Evolutionary conservation across 805 yeast species (phyloP).

Genomic region (Lipomyces yamadae): DNA sequence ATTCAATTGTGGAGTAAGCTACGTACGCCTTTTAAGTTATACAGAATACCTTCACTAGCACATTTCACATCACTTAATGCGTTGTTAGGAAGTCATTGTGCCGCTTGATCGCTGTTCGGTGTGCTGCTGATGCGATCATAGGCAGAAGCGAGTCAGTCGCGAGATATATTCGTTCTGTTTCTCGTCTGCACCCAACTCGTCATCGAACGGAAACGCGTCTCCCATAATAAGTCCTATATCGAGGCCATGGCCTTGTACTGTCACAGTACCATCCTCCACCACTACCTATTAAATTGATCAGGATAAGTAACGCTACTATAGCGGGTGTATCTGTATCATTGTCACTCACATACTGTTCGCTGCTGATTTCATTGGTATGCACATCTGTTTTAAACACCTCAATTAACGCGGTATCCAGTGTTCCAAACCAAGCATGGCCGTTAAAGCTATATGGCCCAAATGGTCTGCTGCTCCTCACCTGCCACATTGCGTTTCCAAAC

Average conservation of each 20-base stretch:
- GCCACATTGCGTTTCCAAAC: background rate
- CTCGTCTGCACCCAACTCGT: too few species aligned
- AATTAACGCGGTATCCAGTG: background rate
- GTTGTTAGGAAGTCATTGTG: background rate
- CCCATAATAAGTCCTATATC: too few species aligned
- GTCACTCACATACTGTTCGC: too few species aligned
- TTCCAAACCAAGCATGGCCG: background rate
- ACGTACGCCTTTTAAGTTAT: too few species aligned
- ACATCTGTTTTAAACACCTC: background rate
- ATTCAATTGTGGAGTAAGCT: too few species aligned
- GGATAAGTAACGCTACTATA: too few species aligned
- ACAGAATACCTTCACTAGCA: background rate
- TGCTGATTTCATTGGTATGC: too few species aligned
- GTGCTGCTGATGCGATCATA: background rate
- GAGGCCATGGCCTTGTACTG: too few species aligned
- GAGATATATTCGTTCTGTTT: background rate
- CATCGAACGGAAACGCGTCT: too few species aligned
- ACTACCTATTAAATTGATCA: too few species aligned
- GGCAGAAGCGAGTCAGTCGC: background rate
- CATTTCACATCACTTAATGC: background rate
- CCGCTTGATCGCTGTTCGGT: background rate
- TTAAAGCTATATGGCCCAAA: background rate
- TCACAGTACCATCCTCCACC: too few species aligned
- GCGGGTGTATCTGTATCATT: too few species aligned
- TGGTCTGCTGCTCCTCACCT: background rate